Conservation (phyloP, 495 filamentous ascomycete genomes). For the Penicillium fimorum region DNA sequence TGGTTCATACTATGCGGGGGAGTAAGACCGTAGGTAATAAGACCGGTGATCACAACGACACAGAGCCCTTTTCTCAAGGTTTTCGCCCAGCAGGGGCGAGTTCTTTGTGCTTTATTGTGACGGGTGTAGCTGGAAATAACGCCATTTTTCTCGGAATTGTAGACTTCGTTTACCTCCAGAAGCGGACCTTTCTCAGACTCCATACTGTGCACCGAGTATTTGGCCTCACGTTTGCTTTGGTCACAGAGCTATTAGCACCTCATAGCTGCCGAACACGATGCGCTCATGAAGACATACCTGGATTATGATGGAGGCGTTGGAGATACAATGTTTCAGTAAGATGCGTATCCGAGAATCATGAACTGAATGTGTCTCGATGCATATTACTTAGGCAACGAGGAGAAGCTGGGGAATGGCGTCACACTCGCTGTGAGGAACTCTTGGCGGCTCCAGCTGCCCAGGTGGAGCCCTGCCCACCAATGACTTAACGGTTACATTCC, state of each 20-base stretch:
- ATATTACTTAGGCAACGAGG: not conserved
- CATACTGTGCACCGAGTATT: not conserved
- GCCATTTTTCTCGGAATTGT: conserved; percentile 4
- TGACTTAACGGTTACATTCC: not conserved
- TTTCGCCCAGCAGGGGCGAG: conserved; percentile 10
- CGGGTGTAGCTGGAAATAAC: conserved; percentile 7
- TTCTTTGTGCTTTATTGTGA: conserved; percentile 12
- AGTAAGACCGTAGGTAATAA: conserved; percentile 12
- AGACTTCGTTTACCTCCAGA: conserved; percentile 2
- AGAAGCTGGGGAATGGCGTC: conserved; percentile 11
- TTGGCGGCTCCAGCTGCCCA: not conserved
- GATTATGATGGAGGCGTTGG: not conserved
- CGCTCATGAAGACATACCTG: conserved; percentile 1
- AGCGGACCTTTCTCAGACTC: conserved; percentile 12
- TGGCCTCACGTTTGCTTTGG: conserved; percentile 7
- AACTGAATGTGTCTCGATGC: not conserved
- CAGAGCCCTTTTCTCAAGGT: conserved; percentile 9
- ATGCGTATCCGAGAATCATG: not conserved
- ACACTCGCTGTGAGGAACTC: not conserved
- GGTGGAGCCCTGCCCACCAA: not conserved
- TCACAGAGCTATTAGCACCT: conserved; percentile 14
- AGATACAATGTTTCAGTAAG: not conserved
- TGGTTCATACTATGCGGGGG: conserved; percentile 5
- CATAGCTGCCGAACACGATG: not conserved
- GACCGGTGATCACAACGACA: conserved; percentile 10